Percentiles rank a stretch among this genome's conserved stretches.
Evolutionary conservation across 768 basidiomycete species (phyloP).

Genomic region (Suillus weaverae): DNA sequence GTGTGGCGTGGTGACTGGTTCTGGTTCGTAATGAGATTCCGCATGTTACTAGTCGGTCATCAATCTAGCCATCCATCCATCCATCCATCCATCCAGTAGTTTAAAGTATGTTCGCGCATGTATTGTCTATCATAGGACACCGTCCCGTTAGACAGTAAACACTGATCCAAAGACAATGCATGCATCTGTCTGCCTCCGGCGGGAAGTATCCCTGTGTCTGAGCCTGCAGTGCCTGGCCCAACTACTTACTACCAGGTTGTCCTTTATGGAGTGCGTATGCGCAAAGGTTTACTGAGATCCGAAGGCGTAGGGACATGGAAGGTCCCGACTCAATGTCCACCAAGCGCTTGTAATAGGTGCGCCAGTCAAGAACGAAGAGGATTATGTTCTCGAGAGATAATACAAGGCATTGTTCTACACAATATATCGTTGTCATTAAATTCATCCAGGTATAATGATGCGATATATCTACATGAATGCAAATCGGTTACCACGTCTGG

Average conservation of each 20-base stretch:
- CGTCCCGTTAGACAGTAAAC: neutral
- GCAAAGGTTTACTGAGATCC: neutral
- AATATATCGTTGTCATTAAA: neutral
- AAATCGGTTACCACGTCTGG: neutral
- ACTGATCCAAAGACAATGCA: too few species aligned
- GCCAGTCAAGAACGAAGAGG: conserved; percentile 78
- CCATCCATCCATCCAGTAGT: neutral
- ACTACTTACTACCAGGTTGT: neutral
- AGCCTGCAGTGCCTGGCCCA: neutral
- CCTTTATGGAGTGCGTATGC: neutral
- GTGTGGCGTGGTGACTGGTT: neutral
- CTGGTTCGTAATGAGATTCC: neutral
- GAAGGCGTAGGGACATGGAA: neutral
- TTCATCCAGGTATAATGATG: conserved; percentile 4
- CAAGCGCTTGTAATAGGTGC: conserved; percentile 82
- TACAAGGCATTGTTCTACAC: neutral
- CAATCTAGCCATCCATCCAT: neutral
- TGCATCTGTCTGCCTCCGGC: too few species aligned
- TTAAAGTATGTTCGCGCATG: neutral
- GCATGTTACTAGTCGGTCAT: neutral
- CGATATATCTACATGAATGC: conserved; percentile 4
- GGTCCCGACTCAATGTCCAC: conserved; percentile 27
- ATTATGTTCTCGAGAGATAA: conserved; percentile 87
- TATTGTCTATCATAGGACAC: neutral
- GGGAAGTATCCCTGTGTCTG: too few species aligned